phyloP scores from a whole-genome alignment of 225 moss, liverwort and hornwort genomes.

The Pseudoscleropodium purum region DNA sequence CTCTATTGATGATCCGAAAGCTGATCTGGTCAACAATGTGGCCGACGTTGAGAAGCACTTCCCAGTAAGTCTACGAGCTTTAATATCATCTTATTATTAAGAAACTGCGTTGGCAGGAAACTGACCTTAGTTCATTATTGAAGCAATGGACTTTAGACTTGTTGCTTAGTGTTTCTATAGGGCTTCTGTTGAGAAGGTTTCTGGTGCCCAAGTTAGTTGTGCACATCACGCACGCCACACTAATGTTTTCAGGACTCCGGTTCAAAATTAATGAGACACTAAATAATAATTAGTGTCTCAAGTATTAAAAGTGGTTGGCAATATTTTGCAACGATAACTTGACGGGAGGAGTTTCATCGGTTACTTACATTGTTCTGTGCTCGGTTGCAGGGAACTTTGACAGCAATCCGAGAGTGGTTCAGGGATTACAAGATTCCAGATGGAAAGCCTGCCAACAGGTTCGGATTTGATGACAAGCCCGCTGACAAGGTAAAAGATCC shows the following conservation, averaged over 20 bases:
- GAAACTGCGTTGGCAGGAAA: neutral
- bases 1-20: conserved; percentile 83
- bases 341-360: neutral
- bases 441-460: conserved; percentile 94
- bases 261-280: neutral
- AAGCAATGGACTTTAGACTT: neutral
- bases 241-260: neutral
- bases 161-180: neutral
- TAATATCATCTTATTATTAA: neutral
- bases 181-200: neutral
- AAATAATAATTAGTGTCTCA: neutral
- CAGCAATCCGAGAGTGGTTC: conserved; percentile 92
- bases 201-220: neutral
- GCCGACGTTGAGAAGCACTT: conserved; percentile 87
- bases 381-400: conserved; percentile 70
- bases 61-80: conserved; percentile 40
- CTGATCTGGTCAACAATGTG: conserved; percentile 65
- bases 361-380: neutral
- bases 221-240: neutral
- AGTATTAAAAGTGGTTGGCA: neutral
- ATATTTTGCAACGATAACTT: neutral
- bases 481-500: conserved; percentile 58
- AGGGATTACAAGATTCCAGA: conserved; percentile 99
- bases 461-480: conserved; percentile 73
- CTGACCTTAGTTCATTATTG: neutral